These are phyloP conservation scores for Comarum palustre DNA, from an alignment of 306 rosid species.

Conservation along the genomic window DNA sequence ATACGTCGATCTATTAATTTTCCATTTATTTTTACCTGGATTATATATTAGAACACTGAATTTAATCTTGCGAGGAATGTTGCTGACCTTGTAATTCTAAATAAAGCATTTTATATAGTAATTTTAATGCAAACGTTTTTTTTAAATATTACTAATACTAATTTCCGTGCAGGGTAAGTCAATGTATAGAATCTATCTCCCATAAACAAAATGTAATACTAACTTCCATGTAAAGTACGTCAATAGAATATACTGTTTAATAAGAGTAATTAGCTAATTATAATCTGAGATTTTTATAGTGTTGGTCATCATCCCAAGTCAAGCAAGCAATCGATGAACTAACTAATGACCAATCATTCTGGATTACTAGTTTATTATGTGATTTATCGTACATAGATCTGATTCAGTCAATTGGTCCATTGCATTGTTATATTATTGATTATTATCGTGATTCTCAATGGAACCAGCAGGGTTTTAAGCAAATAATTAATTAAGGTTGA, in stretches of 20 bases:
- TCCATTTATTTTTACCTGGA: conserved; percentile 6
- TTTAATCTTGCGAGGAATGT: conserved; percentile 22
- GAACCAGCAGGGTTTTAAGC: not conserved
- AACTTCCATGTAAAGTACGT: not conserved
- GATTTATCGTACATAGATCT: not conserved
- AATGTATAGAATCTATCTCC: not conserved
- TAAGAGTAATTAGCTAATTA: not conserved
- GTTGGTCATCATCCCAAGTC: conserved; percentile 3
- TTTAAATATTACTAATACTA: too few species aligned
- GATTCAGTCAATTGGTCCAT: not conserved
- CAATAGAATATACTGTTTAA: not conserved
- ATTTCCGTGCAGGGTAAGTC: not conserved
- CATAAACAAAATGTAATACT: not conserved
- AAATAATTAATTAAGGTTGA: not conserved
- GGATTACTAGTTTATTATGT: not conserved
- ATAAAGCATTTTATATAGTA: not conserved
- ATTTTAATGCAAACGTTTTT: not conserved
- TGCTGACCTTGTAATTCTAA: not conserved
- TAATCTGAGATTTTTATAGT: not conserved
- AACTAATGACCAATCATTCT: too few species aligned
- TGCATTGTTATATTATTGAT: not conserved
- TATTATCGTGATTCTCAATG: not conserved
- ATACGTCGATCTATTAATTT: conserved; percentile 2
- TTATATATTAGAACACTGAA: not conserved
- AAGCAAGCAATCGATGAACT: not conserved